phyloP scores from a whole-genome alignment of 2,329 filamentous ascomycete genomes.

The Diaporthe ilicicola region DNA sequence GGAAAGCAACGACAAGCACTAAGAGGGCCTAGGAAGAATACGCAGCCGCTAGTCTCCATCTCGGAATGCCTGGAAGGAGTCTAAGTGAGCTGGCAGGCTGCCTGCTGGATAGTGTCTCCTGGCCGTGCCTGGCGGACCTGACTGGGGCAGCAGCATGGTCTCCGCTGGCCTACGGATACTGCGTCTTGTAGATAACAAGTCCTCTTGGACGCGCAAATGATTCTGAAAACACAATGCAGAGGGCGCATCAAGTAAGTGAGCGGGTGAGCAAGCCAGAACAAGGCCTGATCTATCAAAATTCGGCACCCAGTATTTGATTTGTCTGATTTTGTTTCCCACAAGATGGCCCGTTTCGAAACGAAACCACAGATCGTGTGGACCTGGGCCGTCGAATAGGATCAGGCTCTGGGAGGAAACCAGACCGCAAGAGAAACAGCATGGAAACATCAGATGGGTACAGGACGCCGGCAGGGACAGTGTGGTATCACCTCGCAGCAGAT shows the following conservation, averaged over 20 bases:
- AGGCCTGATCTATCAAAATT: background rate
- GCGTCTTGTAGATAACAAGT: background rate
- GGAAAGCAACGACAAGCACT: background rate
- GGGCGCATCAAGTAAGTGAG: background rate
- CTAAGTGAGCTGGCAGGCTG: background rate
- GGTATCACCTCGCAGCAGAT: constrained; percentile 18
- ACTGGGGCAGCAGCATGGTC: constrained; percentile 1
- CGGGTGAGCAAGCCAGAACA: no score
- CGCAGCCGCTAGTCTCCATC: constrained; percentile 11
- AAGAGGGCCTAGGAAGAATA: constrained; percentile 16
- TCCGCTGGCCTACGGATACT: background rate
- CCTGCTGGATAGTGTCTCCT: background rate
- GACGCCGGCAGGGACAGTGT: constrained; percentile 4
- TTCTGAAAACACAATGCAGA: background rate
- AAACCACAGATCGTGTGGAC: constrained; percentile 9
- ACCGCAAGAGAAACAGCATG: constrained; percentile 23
- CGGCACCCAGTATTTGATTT: background rate
- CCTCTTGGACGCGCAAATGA: background rate
- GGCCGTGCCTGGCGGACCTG: background rate
- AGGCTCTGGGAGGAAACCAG: constrained; percentile 11
- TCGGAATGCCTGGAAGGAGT: background rate
- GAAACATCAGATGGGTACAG: constrained; percentile 26
- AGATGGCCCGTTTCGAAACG: constrained; percentile 20
- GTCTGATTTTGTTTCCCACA: background rate
- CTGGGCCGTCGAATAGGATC: constrained; percentile 12